Percentiles rank a stretch among this genome's conserved stretches.
These are phyloP conservation scores for Trametopsis cervina DNA, from an alignment of 768 basidiomycete species.

Conservation along the genomic window DNA sequence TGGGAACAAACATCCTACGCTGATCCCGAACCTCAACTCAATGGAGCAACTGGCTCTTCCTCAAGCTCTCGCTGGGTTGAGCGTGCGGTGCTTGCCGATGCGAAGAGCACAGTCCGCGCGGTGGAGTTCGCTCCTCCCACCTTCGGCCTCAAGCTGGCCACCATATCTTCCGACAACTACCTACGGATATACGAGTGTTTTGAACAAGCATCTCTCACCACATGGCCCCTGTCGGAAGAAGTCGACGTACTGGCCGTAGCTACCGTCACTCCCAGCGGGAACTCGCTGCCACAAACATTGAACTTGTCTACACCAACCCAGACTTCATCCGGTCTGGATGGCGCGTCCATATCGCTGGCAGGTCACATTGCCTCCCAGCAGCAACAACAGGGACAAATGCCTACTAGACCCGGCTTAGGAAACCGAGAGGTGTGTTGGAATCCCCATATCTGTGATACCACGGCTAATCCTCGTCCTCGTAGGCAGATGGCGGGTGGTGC, in stretches of 20 bases:
- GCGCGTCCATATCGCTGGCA: constrained; percentile 46
- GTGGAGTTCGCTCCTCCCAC: constrained; percentile 86
- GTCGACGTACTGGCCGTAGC: constrained; percentile 63
- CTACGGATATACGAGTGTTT: constrained; percentile 89
- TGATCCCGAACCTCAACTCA: constrained; percentile 21
- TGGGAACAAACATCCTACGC: constrained; percentile 64
- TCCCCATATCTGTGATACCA: not conserved
- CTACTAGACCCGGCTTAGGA: constrained; percentile 37
- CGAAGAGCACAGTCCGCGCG: constrained; percentile 76
- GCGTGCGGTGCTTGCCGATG: constrained; percentile 69
- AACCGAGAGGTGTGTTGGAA: constrained; percentile 47
- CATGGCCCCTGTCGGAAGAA: constrained; percentile 72
- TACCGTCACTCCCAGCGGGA: constrained; percentile 31
- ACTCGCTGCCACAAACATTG: constrained; percentile 43
- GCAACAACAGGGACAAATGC: constrained; percentile 24
- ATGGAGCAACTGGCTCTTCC: constrained; percentile 18
- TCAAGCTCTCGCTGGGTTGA: constrained; percentile 58
- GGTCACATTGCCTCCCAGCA: constrained; percentile 58
- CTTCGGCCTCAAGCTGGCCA: constrained; percentile 89
- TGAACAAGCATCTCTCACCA: constrained; percentile 62
- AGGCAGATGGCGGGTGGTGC: constrained; percentile 87
- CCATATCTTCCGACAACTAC: constrained; percentile 81
- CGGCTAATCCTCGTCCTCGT: not conserved
- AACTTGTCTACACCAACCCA: constrained; percentile 71
- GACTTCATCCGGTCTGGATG: constrained; percentile 42